Evolutionary conservation across 1,284 basidiomycete genomes (phyloP), one percentile per base, ranked within the genome.

Genomic region (Apiotrichum akiyoshidainum): DNA sequence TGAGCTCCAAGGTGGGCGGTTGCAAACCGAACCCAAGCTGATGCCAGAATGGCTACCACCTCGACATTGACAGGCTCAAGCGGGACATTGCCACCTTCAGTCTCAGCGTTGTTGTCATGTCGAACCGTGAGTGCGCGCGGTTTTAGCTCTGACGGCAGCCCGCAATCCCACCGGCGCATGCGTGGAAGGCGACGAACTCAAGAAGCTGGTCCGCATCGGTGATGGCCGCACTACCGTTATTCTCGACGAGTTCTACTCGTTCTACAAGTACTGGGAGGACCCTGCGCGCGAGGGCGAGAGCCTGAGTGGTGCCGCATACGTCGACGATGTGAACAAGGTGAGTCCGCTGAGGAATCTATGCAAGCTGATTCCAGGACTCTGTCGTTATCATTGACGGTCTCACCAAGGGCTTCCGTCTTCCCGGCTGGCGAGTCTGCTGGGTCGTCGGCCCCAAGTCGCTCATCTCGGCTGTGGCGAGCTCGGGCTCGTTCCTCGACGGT

Each of bases 361-460:
- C 10, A 33, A 19, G 33, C 37, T 48, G 40, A 35, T 26, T 31
- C 12, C 53, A 85, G 83, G 88, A 92, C 66, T 81, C 90, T 0
- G 82, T 91, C 26, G 81, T 96, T 46, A 85, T 97, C 64, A 88
- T 97, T 64, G 90, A 95, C 69, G 93, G 93, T 26, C 82, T 97
- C 52, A 96, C 93, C 14, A 95, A 96, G 83, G 91, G 88, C 52
- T 80, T 78, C 71, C 65, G 77, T 70, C 86, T 92, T 49, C 90
- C 92, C 12, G 92, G 92, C 22, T 95, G 91, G 91, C 85, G 93
- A 68, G 82, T 93, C 39, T 94, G 92, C 80, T 97, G 93, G 93
- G 92, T 96, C 17, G 77, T 96, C n/a, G 94, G 90, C 0, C 92
- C 92, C n/a, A 91, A 88, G 78, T 87, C 89, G 71, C 77, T 95